Conservation (phyloP, 768 basidiomycete genomes). For the Gloeopeniophorella convolvens region DNA sequence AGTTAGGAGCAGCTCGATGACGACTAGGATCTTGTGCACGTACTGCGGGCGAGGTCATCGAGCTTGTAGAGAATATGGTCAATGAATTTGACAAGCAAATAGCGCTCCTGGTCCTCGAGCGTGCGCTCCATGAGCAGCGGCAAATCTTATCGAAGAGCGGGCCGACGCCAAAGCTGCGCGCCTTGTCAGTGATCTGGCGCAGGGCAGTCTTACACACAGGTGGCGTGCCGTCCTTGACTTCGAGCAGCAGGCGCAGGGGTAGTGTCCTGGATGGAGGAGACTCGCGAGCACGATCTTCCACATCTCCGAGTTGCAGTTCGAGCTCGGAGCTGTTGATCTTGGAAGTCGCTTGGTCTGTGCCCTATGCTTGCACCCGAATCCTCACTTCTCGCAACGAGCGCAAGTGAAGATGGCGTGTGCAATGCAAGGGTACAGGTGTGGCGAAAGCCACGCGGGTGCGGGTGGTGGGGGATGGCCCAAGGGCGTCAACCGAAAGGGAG, state of each 20-base stretch:
- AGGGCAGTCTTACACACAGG: conserved; percentile 97
- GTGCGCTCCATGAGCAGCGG: conserved; percentile 98
- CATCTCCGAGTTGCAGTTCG: too few relatives aligned
- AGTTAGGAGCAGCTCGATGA: conserved; percentile 97
- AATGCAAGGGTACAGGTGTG: too few relatives aligned
- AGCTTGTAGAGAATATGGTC: conserved; percentile 98
- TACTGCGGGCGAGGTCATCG: conserved; percentile 96
- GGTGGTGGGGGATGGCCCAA: too few relatives aligned
- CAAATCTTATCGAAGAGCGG: conserved; percentile 98
- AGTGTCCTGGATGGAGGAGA: too few relatives aligned
- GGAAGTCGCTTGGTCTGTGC: too few relatives aligned
- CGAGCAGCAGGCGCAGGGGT: conserved; percentile 93
- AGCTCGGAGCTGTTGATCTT: too few relatives aligned
- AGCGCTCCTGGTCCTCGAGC: conserved; percentile 96
- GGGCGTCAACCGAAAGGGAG: too few relatives aligned
- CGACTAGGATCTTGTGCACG: conserved; percentile 98
- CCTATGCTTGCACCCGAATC: too few relatives aligned
- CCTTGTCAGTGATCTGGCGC: conserved; percentile 98
- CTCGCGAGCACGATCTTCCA: too few relatives aligned
- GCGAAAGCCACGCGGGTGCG: too few relatives aligned
- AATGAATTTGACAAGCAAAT: conserved; percentile 97
- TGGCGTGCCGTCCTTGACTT: conserved; percentile 99
- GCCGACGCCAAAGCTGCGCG: conserved; percentile 95
- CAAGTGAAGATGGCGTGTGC: too few relatives aligned
- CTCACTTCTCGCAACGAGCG: too few relatives aligned